Conservation (phyloP, 2,329 filamentous ascomycete species). For the Colletotrichum noveboracense region DNA sequence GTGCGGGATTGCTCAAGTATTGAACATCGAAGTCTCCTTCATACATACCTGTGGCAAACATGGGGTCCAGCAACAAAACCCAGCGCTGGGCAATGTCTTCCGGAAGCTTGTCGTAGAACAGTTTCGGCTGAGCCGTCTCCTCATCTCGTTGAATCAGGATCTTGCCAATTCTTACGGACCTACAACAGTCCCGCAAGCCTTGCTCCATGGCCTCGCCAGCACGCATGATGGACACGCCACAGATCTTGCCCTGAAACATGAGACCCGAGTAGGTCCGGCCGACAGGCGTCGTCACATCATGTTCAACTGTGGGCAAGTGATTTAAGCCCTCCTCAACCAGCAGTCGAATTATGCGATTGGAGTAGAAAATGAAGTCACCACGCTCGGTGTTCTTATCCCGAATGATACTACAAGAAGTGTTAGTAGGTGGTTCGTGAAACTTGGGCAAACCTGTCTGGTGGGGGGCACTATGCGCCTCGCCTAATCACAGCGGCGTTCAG, state of each 20-base stretch:
- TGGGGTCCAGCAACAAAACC: slow-evolving; percentile 95
- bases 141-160: slow-evolving; percentile 98
- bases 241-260: slow-evolving; percentile 97
- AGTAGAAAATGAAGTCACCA: slow-evolving; percentile 99
- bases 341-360: slow-evolving; percentile 95
- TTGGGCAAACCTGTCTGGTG: neutral
- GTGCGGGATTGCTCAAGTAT: neutral
- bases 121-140: slow-evolving; percentile 87
- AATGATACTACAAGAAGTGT: slow-evolving; percentile 74
- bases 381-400: slow-evolving; percentile 88
- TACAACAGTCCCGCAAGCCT: slow-evolving; percentile 92
- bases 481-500: neutral
- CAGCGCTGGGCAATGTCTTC: slow-evolving; percentile 91
- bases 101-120: slow-evolving; percentile 98
- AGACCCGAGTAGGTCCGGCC: slow-evolving; percentile 88
- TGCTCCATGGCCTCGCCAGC: slow-evolving; percentile 99
- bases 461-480: neutral
- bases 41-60: slow-evolving; percentile 89
- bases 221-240: slow-evolving; percentile 97
- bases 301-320: slow-evolving; percentile 89
- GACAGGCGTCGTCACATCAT: slow-evolving; percentile 89
- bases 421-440: slow-evolving; percentile 10
- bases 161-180: slow-evolving; percentile 97
- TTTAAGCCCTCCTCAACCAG: slow-evolving; percentile 97
- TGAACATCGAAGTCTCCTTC: neutral